Conservation (phyloP, 768 basidiomycete species). For the Macrolepiota fuliginosa region DNA sequence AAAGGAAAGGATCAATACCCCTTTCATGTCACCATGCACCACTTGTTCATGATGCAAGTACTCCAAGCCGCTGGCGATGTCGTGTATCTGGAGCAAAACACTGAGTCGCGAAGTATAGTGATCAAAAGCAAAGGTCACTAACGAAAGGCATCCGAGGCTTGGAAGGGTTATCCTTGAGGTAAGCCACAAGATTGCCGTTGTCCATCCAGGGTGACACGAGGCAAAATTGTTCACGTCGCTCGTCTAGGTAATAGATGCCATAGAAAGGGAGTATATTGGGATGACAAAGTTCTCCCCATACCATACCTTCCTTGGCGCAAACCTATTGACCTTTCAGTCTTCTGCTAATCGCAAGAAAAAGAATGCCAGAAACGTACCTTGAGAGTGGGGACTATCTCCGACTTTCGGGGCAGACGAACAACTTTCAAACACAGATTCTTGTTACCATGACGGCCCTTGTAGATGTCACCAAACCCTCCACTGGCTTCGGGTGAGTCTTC, state of each 20-base stretch:
- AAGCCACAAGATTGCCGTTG: constrained; percentile 5
- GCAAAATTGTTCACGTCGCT: not conserved
- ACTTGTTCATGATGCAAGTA: constrained; percentile 14
- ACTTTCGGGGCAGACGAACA: constrained; percentile 21
- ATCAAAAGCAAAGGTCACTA: not conserved
- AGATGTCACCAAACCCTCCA: constrained; percentile 28
- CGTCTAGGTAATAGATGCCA: constrained; percentile 7
- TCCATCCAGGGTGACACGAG: constrained; percentile 16
- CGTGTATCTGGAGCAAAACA: constrained; percentile 1
- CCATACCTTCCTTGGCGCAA: not conserved
- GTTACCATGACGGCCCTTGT: constrained; percentile 19
- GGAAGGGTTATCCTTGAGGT: not conserved
- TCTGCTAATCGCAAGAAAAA: not conserved
- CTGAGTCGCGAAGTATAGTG: not conserved
- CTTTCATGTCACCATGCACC: constrained; percentile 18
- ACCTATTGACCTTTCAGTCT: not conserved
- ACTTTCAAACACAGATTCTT: constrained; percentile 23
- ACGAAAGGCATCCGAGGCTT: constrained; percentile 1
- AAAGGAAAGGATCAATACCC: constrained; percentile 7
- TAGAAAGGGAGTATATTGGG: constrained; percentile 10
- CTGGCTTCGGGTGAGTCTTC: constrained; percentile 12
- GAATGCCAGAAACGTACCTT: not conserved
- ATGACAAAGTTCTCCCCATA: not conserved
- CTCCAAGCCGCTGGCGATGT: constrained; percentile 12
- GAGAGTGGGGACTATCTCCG: constrained; percentile 15